Conservation (phyloP, 2,329 filamentous ascomycete genomes). For the Aspergillus sp. region DNA sequence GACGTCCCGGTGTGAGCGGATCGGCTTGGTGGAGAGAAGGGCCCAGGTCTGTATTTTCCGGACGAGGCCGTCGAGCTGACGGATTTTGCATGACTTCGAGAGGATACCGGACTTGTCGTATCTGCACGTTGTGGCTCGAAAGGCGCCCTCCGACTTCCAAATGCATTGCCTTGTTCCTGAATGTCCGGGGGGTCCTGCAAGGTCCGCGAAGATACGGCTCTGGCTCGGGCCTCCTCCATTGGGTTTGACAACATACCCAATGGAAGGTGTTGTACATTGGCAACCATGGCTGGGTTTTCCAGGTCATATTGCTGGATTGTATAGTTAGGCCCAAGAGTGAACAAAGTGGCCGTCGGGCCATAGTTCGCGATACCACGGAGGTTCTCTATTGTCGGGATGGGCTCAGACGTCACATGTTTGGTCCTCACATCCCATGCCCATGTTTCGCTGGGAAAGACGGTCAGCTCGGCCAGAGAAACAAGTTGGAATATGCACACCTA, state of each 20-base stretch:
- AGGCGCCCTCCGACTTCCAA: slow-evolving; percentile 73
- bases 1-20: slow-evolving; percentile 46
- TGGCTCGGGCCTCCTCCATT: slow-evolving; percentile 60
- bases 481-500: slow-evolving; percentile 59
- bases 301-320: slow-evolving; percentile 95
- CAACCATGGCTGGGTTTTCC: slow-evolving; percentile 79
- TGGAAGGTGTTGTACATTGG: slow-evolving; percentile 82
- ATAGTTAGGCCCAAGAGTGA: slow-evolving; percentile 83
- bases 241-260: slow-evolving; percentile 76
- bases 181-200: slow-evolving; percentile 51
- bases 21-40: slow-evolving; percentile 41
- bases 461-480: neutral
- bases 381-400: slow-evolving; percentile 79
- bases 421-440: slow-evolving; percentile 96
- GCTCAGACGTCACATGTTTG: slow-evolving; percentile 91
- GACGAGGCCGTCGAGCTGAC: slow-evolving; percentile 57
- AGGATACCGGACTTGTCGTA: slow-evolving; percentile 66
- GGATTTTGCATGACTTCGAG: slow-evolving; percentile 60
- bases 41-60: slow-evolving; percentile 37
- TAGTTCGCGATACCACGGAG: slow-evolving; percentile 82
- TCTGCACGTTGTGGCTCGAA: slow-evolving; percentile 68
- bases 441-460: slow-evolving; percentile 64
- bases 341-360: slow-evolving; percentile 85
- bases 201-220: slow-evolving; percentile 28
- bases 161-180: slow-evolving; percentile 71